These are phyloP conservation scores for Phlyctochytrium planicorne DNA, from an alignment of 192 early-diverging fungal species.

Conservation along the genomic window DNA sequence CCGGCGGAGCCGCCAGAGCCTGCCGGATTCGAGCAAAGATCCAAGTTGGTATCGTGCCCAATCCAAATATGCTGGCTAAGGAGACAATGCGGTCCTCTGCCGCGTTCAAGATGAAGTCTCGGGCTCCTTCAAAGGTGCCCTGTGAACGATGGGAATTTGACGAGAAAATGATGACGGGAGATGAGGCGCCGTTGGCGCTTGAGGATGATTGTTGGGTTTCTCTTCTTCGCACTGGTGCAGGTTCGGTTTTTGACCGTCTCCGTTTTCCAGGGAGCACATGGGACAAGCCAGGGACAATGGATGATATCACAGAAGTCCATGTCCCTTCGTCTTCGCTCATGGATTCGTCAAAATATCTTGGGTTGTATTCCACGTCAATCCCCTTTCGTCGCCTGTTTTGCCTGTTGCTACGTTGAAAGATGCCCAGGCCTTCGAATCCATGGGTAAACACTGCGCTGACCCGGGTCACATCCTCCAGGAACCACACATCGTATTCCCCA, in stretches of 20 bases:
- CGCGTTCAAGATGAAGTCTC: not conserved
- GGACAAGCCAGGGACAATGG: not conserved
- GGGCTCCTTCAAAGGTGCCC: not conserved
- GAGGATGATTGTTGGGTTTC: too few relatives aligned
- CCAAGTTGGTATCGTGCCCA: not conserved
- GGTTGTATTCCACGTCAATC: not conserved
- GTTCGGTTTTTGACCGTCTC: not conserved
- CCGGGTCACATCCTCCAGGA: constrained; percentile 3
- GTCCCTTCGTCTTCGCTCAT: not conserved
- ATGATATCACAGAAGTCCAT: not conserved
- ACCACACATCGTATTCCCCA: not conserved
- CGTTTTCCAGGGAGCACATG: not conserved
- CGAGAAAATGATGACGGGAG: not conserved
- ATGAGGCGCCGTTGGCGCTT: not conserved
- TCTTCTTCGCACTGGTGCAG: not conserved
- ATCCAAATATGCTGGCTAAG: not conserved
- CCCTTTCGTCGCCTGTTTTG: not conserved
- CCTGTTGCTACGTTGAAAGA: not conserved
- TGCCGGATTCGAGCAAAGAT: not conserved
- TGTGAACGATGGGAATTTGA: not conserved
- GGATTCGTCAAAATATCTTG: not conserved
- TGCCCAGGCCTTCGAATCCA: not conserved
- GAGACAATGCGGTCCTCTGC: not conserved
- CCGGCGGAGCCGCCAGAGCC: not conserved
- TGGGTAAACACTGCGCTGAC: not conserved